These are phyloP conservation scores for Salix udensis DNA, from an alignment of 345 rosid genomes.

Conservation along the genomic window DNA sequence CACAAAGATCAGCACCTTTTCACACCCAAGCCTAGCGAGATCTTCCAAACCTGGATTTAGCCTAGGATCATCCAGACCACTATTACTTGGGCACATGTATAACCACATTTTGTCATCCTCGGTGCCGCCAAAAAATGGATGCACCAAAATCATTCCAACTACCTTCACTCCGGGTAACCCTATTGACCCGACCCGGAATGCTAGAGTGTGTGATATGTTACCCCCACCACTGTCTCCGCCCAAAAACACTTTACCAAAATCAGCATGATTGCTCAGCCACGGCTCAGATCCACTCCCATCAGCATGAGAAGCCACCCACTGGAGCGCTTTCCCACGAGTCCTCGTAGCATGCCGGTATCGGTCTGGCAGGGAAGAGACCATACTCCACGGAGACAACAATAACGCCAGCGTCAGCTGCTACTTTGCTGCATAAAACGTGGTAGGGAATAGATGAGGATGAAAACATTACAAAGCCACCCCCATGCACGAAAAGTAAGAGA, in stretches of 20 bases:
- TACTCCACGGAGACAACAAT: constrained; percentile 38
- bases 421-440: constrained; percentile 22
- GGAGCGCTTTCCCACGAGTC: constrained; percentile 45
- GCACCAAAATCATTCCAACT: constrained; percentile 39
- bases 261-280: constrained; percentile 38
- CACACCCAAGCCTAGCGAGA: not conserved
- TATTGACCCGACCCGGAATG: constrained; percentile 25
- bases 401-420: constrained; percentile 27
- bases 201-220: constrained; percentile 32
- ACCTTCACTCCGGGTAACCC: constrained; percentile 26
- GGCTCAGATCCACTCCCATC: constrained; percentile 30
- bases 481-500: constrained; percentile 38
- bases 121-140: constrained; percentile 46
- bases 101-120: constrained; percentile 43
- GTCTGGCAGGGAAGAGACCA: constrained; percentile 38
- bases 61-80: not conserved
- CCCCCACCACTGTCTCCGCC: constrained; percentile 46
- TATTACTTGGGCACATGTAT: constrained; percentile 19
- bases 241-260: constrained; percentile 20
- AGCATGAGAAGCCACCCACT: constrained; percentile 40
- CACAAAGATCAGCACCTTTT: not conserved
- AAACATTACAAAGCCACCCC: constrained; percentile 35
- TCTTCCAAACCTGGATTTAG: not conserved
- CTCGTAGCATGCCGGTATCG: constrained; percentile 44
- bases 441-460: constrained; percentile 30